Evolutionary conservation across 495 filamentous ascomycete species (phyloP).

Genomic region (Recurvomyces mirabilis): DNA sequence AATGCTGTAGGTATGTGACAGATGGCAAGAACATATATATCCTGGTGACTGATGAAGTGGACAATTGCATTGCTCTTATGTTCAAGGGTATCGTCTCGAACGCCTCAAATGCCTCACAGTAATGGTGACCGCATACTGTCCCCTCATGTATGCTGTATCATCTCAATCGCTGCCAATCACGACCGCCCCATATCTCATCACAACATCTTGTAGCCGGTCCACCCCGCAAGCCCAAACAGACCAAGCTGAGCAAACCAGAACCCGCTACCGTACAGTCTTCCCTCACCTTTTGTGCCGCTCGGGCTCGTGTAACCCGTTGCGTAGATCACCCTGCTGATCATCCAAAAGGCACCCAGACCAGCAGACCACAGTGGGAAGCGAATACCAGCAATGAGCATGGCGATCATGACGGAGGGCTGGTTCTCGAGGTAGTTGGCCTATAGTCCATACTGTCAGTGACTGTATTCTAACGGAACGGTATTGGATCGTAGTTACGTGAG

Average conservation of each 20-base stretch:
- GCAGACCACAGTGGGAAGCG: slow-evolving; percentile 23
- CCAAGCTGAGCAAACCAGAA: slow-evolving; percentile 23
- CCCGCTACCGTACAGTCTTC: slow-evolving; percentile 19
- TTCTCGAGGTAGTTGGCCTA: slow-evolving; percentile 34
- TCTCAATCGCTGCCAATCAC: no score
- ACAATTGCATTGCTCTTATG: no score
- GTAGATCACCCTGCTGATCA: slow-evolving; percentile 27
- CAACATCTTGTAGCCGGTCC: slow-evolving; percentile 21
- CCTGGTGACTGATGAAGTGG: no score
- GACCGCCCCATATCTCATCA: no score
- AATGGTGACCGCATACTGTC: no score
- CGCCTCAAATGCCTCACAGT: no score
- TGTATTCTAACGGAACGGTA: neutral
- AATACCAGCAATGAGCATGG: slow-evolving; percentile 31
- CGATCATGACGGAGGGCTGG: slow-evolving; percentile 19
- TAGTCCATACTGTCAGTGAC: no score
- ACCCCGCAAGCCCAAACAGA: slow-evolving; percentile 22
- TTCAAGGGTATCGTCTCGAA: no score
- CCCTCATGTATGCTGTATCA: no score
- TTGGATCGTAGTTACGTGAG: slow-evolving; percentile 17
- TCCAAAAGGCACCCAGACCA: slow-evolving; percentile 25
- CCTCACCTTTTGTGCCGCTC: slow-evolving; percentile 21
- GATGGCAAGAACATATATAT: no score
- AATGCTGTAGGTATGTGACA: no score
- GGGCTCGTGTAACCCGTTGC: slow-evolving; percentile 30